Percentiles rank a stretch among this genome's conserved stretches.
Conservation (phyloP, 2,329 filamentous ascomycete genomes). For the Fusarium chlamydosporum region DNA sequence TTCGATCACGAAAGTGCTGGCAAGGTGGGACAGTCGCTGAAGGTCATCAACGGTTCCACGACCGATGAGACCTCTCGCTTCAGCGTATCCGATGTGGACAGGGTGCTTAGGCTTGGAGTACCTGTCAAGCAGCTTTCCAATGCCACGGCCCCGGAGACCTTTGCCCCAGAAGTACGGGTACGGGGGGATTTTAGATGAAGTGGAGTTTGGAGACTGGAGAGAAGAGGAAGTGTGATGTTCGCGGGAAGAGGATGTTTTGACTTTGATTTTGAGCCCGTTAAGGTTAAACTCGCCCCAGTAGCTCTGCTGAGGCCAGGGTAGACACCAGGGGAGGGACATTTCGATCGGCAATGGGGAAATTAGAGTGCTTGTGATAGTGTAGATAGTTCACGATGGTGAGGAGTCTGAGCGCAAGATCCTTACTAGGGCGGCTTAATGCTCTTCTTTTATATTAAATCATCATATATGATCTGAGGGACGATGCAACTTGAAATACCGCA, state of each 20-base stretch:
- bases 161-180: slow-evolving; percentile 43
- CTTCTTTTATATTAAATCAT: slow-evolving; percentile 31
- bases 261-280: slow-evolving; percentile 44
- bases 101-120: slow-evolving; percentile 23
- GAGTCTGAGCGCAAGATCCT: slow-evolving; percentile 42
- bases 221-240: neutral
- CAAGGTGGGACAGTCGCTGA: slow-evolving; percentile 33
- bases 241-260: slow-evolving; percentile 20
- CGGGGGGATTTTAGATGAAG: slow-evolving; percentile 19
- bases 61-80: slow-evolving; percentile 42
- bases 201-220: neutral
- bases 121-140: slow-evolving; percentile 32
- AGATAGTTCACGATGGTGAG: slow-evolving; percentile 15
- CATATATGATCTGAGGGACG: neutral
- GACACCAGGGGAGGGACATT: slow-evolving; percentile 41
- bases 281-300: slow-evolving; percentile 48
- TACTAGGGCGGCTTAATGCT: slow-evolving; percentile 12
- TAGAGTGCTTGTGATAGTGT: neutral
- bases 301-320: slow-evolving; percentile 40
- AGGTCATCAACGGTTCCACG: slow-evolving; percentile 37
- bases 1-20: slow-evolving; percentile 37
- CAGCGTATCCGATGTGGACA: slow-evolving; percentile 36
- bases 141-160: slow-evolving; percentile 34
- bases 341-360: slow-evolving; percentile 43
- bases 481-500: slow-evolving; percentile 19